Base-by-base conservation (phyloP, 164 flowering plant species). In the Kalanchoe fedtschenkoi region DNA sequence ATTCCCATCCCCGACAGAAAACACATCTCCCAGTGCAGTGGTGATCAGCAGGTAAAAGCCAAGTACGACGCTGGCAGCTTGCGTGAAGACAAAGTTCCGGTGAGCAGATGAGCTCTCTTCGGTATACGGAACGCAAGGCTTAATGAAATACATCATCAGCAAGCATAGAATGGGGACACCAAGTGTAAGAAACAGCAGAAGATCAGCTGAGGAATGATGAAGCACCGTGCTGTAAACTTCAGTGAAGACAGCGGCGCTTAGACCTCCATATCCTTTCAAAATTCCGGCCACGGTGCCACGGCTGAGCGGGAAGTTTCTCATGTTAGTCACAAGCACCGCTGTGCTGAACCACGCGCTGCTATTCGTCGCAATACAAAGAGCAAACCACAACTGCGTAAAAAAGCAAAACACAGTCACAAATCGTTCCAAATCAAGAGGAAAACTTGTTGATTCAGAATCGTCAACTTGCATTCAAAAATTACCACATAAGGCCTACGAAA, bases 281-380 rank as follows among this genome's bases (percentile, higher is more conserved):
- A 87, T 80, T 21, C 97, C 97, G 21, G 95, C 88, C 59, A 90
- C 95, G 0, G 89, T 81, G 71, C 95, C 97, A 54, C 95, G 74
- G 70, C 81, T 86, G 42, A 79, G 69, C 62, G 92, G 95, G 68
- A 90, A 90, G 77, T 87, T 90, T 65, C 89, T 80, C 95, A 90
- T 90, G 75, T 87, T 87, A 56, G 97, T 90, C 21, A 87, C 97
- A 55, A 90, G 82, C 65, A 83, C 83, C 5, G 79, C 85, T 5
- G 92, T 90, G 53, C 81, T 72, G n/a, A 90, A 63, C 92, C 95
- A 90, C 34, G 97, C 87, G 38, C 79, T 78, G 56, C 95, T 84
- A 61, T 87, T 83, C 2, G 95, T 83, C 58, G 83, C 97, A 42
- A 87, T 58, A 62, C 80, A 78, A 22, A 82, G 76, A 0, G 95